Base-by-base conservation (phyloP, 345 rosid genomes). In the Corchorus capsularis region DNA sequence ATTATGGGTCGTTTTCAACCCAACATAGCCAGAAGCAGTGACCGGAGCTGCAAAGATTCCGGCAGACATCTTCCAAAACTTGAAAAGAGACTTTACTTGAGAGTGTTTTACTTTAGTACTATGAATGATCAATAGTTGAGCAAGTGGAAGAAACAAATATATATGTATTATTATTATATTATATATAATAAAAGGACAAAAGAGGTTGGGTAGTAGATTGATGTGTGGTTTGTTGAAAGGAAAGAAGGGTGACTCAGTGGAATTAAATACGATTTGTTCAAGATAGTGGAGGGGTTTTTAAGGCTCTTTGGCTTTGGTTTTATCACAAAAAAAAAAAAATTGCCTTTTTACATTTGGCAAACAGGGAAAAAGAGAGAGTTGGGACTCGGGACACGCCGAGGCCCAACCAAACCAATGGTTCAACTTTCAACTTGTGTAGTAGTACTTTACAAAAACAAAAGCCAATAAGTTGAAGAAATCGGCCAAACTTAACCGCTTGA, bases 1-100 rank as follows among this genome's bases (percentile, higher is more conserved):
- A 20, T 73, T 50, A 27, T 0, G 27, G 73, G 20, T 72, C 61
- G 84, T 73, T 76, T 80, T 87, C 37, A 85, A 75, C 61, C 91
- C 84, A 7, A 72, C 63, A 59, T 74, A 82, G 46, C 82, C 79
- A 3, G 83, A 73, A 34, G 74, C 85, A 4, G 79, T 60, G 35
- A 79, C 78, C 14, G 86, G 73, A 78, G 81, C 56, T n/a, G 81
- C 75, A 73, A 86, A 85, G 79, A 79, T 77, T 74, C 82, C 81
- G 37, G 85, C 74, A 74, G 89, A 87, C 93, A 89, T 90, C 7
- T 72, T 70, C 27, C 27, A 27, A 41, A 22, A 19, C 1, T 4
- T 59, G 50, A 46, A 22, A 8, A 50, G 17, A 56, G 27, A 27
- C 27, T 27, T 27, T 27, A 56, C 7, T 55, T 17, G 60, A 41